Conservation (phyloP, 2,329 filamentous ascomycete genomes). For the Emericellopsis atlantica region DNA sequence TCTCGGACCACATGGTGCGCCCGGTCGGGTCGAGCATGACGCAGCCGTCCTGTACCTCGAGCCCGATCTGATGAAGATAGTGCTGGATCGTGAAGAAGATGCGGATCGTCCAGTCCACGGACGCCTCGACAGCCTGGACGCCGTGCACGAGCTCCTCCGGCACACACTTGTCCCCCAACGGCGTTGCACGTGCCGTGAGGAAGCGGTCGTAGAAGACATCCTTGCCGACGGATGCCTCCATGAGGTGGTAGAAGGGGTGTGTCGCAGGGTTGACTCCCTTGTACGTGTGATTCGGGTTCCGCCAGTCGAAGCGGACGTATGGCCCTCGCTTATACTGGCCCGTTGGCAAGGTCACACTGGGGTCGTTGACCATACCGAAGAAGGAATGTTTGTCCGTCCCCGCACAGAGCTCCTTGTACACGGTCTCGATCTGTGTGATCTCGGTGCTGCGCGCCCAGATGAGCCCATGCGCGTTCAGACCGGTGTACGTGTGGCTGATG, state of each 20-base stretch:
- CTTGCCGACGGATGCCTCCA: conserved; percentile 1
- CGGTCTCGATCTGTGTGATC: too few species aligned
- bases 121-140: conserved; percentile 61
- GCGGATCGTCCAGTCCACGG: not conserved
- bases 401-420: too few species aligned
- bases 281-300: conserved; percentile 1
- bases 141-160: conserved; percentile 62
- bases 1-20: conserved; percentile 1
- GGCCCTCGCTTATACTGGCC: too few species aligned
- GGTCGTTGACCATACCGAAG: too few species aligned
- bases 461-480: too few species aligned
- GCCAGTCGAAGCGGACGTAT: not conserved
- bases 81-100: conserved; percentile 1
- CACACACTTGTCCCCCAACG: conserved; percentile 1
- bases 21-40: conserved; percentile 1
- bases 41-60: conserved; percentile 1
- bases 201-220: not conserved
- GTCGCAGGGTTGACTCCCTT: not conserved
- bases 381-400: too few species aligned
- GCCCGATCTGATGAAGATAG: conserved; percentile 1
- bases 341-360: too few species aligned
- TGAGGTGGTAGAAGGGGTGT: conserved; percentile 1
- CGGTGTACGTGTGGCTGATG: too few species aligned
- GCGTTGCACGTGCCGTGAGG: not conserved
- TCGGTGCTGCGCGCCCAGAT: too few species aligned